A percentile compares a stretch with the other conserved stretches of the same genome.
Evolutionary conservation across 225 moss, liverwort and hornwort genomes (phyloP).

Genomic region (Physcomitrellopsis africana): DNA sequence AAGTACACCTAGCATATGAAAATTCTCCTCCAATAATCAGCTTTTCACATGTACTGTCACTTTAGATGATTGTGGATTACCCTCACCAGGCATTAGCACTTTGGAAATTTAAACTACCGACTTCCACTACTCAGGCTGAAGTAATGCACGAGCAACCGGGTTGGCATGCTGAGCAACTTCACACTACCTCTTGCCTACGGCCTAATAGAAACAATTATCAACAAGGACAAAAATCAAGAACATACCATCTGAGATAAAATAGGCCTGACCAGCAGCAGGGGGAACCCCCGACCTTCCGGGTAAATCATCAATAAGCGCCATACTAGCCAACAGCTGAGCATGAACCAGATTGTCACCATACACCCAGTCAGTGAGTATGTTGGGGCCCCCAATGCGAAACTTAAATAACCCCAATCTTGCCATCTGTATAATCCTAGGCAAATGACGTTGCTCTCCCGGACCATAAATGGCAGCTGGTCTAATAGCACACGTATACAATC

Average conservation of each 20-base stretch:
- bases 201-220: not conserved
- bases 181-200: not conserved
- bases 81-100: not conserved
- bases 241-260: constrained; percentile 95
- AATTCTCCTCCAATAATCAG: constrained; percentile 2
- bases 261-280: constrained; percentile 82
- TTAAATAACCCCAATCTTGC: constrained; percentile 67
- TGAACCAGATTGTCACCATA: constrained; percentile 88
- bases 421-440: constrained; percentile 69
- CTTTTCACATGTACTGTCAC: constrained; percentile 9
- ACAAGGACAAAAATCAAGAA: constrained; percentile 19
- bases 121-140: not conserved
- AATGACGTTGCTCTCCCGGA: constrained; percentile 77
- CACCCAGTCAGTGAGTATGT: constrained; percentile 85
- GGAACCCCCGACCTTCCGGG: constrained; percentile 58
- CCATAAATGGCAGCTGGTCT: constrained; percentile 89
- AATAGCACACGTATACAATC: constrained; percentile 75
- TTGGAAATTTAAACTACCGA: not conserved
- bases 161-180: constrained; percentile 7
- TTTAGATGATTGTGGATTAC: not conserved
- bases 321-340: constrained; percentile 84
- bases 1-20: not conserved
- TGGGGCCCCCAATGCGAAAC: constrained; percentile 66
- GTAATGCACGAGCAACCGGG: not conserved
- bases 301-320: constrained; percentile 82